These are phyloP conservation scores for Vaccinium vitisidaea DNA, from an alignment of 148 eudicot species.

Conservation along the genomic window DNA sequence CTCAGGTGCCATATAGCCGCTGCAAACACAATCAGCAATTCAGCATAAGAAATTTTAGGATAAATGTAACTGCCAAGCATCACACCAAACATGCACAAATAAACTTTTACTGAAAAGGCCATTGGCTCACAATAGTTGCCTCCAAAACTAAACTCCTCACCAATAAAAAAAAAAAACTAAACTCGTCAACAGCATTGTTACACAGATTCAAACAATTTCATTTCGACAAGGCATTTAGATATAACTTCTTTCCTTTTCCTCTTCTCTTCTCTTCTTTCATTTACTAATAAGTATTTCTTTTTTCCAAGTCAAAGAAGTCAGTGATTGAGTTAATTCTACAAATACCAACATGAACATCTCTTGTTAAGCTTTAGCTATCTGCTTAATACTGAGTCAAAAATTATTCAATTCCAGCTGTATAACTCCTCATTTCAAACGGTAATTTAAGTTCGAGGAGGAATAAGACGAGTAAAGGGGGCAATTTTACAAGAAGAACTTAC, in stretches of 20 bases:
- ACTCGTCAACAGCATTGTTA: not conserved
- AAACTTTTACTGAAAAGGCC: not conserved
- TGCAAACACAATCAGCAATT: constrained; percentile 21
- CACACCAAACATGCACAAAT: not conserved
- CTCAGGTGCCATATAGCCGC: constrained; percentile 69
- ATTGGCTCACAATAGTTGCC: not conserved
- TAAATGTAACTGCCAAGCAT: not conserved
- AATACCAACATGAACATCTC: not conserved
- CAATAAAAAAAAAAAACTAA: no score
- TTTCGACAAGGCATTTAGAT: not conserved
- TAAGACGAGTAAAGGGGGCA: not conserved
- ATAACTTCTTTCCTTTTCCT: not conserved
- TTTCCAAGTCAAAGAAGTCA: not conserved
- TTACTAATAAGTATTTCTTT: not conserved
- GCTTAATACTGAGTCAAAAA: not conserved
- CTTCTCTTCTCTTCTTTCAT: not conserved
- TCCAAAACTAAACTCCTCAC: no score
- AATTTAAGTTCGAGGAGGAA: not conserved
- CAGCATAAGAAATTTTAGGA: not conserved
- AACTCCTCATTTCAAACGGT: not conserved
- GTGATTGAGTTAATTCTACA: not conserved
- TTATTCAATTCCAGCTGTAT: not conserved
- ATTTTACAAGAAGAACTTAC: constrained; percentile 27
- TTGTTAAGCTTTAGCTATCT: not conserved
- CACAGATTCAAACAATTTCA: not conserved